phyloP scores from a whole-genome alignment of 106 monocot species.

The Dioscorea alata region DNA sequence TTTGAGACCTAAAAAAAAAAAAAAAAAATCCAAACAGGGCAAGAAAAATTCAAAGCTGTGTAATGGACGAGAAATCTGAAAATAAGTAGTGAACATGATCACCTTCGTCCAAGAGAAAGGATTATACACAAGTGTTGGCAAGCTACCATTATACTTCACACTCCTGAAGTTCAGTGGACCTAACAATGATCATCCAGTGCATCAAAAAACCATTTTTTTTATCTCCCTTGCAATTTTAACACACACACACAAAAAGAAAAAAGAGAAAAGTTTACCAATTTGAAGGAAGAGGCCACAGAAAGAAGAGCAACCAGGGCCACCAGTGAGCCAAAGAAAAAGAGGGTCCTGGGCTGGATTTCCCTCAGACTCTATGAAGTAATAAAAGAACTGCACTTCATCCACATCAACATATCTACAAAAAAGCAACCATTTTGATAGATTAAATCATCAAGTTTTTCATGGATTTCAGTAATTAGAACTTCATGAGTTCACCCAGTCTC shows the following conservation, averaged over 20 bases:
- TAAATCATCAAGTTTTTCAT: neutral
- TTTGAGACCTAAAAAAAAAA: constrained; percentile 15
- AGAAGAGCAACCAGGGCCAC: constrained; percentile 53
- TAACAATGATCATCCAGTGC: neutral
- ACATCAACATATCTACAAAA: constrained; percentile 40
- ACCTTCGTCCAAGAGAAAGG: constrained; percentile 53
- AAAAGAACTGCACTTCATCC: constrained; percentile 42
- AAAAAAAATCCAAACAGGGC: too few relatives aligned
- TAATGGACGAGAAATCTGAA: neutral
- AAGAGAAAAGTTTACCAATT: constrained; percentile 14
- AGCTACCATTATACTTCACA: constrained; percentile 27
- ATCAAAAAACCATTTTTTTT: too few relatives aligned
- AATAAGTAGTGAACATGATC: too few relatives aligned
- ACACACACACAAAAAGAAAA: too few relatives aligned
- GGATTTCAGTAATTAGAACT: neutral
- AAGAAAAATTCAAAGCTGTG: neutral
- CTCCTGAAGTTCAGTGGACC: constrained; percentile 24
- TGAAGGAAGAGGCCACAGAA: constrained; percentile 27
- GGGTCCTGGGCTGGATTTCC: constrained; percentile 36
- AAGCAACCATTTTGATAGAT: neutral
- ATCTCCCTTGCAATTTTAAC: too few relatives aligned
- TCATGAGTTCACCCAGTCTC: constrained; percentile 25
- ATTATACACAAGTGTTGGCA: too few relatives aligned
- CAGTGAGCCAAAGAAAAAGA: constrained; percentile 49
- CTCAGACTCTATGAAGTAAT: constrained; percentile 52